Conservation (phyloP, 2,329 filamentous ascomycete species). For the Xylariaceae sp. region DNA sequence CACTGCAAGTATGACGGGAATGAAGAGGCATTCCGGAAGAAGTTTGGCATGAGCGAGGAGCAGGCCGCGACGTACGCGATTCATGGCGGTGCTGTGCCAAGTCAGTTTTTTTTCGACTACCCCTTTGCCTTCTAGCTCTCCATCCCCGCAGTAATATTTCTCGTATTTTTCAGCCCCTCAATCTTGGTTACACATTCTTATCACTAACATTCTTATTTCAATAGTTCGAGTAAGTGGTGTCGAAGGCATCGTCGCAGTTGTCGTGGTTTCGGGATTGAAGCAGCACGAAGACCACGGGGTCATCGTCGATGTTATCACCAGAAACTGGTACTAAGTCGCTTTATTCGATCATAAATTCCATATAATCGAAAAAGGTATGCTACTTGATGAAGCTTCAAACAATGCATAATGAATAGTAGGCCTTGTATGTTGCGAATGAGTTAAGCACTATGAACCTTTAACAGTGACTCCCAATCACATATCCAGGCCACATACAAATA, state of each 20-base stretch:
- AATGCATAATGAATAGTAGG: no score
- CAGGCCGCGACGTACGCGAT: conserved; percentile 71
- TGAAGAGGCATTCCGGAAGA: conserved; percentile 67
- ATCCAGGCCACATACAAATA: no score
- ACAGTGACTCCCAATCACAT: no score
- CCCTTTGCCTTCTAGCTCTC: background rate
- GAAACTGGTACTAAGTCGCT: conserved; percentile 47
- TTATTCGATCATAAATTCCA: no score
- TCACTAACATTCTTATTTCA: background rate
- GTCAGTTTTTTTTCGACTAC: conserved; percentile 7
- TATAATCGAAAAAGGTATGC: no score
- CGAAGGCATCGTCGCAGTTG: conserved; percentile 76
- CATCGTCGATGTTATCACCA: conserved; percentile 71
- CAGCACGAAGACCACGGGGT: conserved; percentile 80
- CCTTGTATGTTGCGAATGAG: no score
- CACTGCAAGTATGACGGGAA: conserved; percentile 69
- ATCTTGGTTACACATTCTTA: background rate
- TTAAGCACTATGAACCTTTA: no score
- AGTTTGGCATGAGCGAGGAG: conserved; percentile 66
- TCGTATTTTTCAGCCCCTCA: background rate
- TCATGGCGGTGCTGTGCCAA: conserved; percentile 76
- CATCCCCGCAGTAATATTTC: no score
- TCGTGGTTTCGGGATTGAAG: conserved; percentile 77
- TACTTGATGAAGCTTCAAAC: no score
- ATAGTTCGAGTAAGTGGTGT: conserved; percentile 70